These are phyloP conservation scores for Zopfia rhizophila DNA, from an alignment of 2,329 filamentous ascomycete genomes.

Conservation along the genomic window DNA sequence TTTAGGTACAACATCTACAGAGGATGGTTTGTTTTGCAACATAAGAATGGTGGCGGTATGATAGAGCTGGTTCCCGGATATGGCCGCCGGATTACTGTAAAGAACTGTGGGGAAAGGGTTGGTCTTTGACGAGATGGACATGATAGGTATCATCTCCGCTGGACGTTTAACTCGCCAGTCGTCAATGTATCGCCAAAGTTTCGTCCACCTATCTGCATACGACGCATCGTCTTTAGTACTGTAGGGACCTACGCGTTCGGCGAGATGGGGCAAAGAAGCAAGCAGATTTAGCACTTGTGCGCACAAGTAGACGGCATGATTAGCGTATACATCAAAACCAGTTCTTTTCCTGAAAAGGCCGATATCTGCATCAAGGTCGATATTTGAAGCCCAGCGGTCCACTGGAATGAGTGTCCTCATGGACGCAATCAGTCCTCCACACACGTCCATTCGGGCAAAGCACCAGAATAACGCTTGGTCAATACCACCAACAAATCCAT, in stretches of 20 bases:
- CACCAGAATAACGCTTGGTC: constrained; percentile 68
- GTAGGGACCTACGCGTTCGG: constrained; percentile 26
- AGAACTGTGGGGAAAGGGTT: constrained; percentile 25
- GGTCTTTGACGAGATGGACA: constrained; percentile 10
- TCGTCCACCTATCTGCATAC: constrained; percentile 42
- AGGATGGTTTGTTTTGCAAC: constrained; percentile 33
- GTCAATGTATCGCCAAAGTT: constrained; percentile 45
- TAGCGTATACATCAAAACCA: constrained; percentile 67
- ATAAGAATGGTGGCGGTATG: constrained; percentile 27
- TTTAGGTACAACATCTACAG: constrained; percentile 25
- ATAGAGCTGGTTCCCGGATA: constrained; percentile 29
- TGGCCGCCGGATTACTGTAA: constrained; percentile 27
- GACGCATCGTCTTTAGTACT: constrained; percentile 8
- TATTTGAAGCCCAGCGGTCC: constrained; percentile 60
- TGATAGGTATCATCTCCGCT: constrained; percentile 25
- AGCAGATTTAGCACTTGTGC: constrained; percentile 56
- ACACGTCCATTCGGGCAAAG: constrained; percentile 68
- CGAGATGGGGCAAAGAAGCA: constrained; percentile 27
- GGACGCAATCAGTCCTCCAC: constrained; percentile 65
- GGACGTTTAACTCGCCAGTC: constrained; percentile 45
- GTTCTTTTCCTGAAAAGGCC: constrained; percentile 50
- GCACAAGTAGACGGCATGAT: constrained; percentile 68
- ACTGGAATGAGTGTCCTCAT: constrained; percentile 62
- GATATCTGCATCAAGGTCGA: constrained; percentile 50
- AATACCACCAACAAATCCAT: constrained; percentile 63